These are phyloP conservation scores for Gaultheria prostrata DNA, from an alignment of 148 eudicot species.

Conservation along the genomic window DNA sequence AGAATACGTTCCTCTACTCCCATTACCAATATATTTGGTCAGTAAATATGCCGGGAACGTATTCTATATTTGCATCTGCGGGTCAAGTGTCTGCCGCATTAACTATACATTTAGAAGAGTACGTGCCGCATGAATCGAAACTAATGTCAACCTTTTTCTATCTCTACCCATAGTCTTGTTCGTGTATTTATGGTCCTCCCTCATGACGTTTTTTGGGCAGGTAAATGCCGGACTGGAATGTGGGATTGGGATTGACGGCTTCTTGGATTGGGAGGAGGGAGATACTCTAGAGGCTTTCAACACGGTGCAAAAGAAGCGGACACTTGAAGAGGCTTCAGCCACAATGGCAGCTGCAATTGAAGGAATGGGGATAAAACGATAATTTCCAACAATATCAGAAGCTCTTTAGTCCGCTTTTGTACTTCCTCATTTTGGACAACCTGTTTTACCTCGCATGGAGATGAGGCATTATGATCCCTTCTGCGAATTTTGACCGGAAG, in stretches of 20 bases:
- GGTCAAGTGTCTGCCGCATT: not conserved
- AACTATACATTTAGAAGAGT: not conserved
- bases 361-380: constrained; percentile 50
- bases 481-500: not conserved
- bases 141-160: not conserved
- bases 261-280: constrained; percentile 68
- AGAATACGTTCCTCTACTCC: not conserved
- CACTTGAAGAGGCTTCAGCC: constrained; percentile 95
- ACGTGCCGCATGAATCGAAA: not conserved
- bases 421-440: constrained; percentile 2
- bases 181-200: not conserved
- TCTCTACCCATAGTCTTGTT: not conserved
- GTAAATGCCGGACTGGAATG: constrained; percentile 89
- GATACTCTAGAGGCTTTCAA: constrained; percentile 75
- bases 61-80: not conserved
- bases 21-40: not conserved
- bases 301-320: constrained; percentile 69
- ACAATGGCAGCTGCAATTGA: constrained; percentile 79
- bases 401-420: not conserved
- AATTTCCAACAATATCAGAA: not conserved
- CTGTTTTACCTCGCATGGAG: not conserved
- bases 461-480: not conserved
- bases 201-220: constrained; percentile 33
- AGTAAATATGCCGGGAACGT: not conserved
- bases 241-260: constrained; percentile 74